Evolutionary conservation across 2,329 filamentous ascomycete genomes (phyloP).

Genomic region (Emmonsiellopsis sp.): DNA sequence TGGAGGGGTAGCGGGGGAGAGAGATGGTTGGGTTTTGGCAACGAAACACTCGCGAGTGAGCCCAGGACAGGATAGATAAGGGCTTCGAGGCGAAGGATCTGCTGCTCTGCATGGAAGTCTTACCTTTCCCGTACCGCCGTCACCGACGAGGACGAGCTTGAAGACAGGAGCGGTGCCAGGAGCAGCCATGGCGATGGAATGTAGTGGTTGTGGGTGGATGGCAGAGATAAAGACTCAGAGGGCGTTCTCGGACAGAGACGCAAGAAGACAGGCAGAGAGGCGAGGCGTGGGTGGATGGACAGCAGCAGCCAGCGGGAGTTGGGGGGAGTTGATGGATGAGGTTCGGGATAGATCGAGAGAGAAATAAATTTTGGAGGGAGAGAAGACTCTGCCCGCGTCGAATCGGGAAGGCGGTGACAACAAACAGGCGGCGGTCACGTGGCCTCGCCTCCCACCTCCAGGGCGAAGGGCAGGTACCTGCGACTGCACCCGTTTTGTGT

Average conservation of each 20-base stretch:
- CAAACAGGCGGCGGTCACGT: conserved; percentile 13
- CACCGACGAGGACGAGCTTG: conserved; percentile 99
- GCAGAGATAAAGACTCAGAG: conserved; percentile 6
- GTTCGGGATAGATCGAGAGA: conserved; percentile 16
- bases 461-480: background rate
- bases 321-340: conserved; percentile 16
- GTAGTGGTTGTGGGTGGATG: conserved; percentile 16
- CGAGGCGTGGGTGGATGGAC: background rate
- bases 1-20: background rate
- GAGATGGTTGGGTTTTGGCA: background rate
- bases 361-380: conserved; percentile 19
- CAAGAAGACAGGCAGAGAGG: conserved; percentile 9
- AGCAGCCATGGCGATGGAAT: conserved; percentile 43
- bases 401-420: conserved; percentile 11
- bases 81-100: no score
- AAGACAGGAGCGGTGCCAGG: conserved; percentile 62
- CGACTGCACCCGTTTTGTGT: background rate
- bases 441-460: background rate
- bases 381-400: background rate
- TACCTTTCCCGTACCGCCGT: conserved; percentile 99
- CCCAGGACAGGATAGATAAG: no score
- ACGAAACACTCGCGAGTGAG: no score
- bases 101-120: conserved; percentile 22
- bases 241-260: conserved; percentile 10
- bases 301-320: background rate